phyloP scores from a whole-genome alignment of 2,329 filamentous ascomycete genomes.

The Fusarium nisikadoi region DNA sequence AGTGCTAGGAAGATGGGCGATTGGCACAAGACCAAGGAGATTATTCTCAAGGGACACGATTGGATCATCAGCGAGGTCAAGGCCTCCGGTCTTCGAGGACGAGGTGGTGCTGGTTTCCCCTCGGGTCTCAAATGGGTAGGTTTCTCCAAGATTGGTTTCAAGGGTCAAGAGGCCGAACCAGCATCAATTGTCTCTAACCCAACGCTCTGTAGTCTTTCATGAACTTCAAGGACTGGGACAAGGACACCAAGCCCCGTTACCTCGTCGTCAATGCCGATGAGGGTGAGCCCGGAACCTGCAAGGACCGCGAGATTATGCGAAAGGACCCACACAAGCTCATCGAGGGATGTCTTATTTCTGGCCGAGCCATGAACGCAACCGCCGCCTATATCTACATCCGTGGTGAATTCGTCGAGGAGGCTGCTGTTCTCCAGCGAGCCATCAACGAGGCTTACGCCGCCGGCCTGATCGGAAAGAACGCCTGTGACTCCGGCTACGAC shows the following conservation, averaged over 20 bases:
- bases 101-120: conserved; percentile 97
- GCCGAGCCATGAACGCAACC: conserved; percentile 97
- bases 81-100: conserved; percentile 91
- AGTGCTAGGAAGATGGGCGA: conserved; percentile 97
- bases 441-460: conserved; percentile 98
- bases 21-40: conserved; percentile 99
- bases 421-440: conserved; percentile 89
- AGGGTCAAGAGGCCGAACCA: conserved; percentile 30
- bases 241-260: conserved; percentile 95
- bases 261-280: conserved; percentile 98
- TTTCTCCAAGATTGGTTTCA: conserved; percentile 39
- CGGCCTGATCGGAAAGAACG: conserved; percentile 97
- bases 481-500: conserved; percentile 95
- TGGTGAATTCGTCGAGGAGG: conserved; percentile 97
- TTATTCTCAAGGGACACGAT: conserved; percentile 94
- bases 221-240: conserved; percentile 99
- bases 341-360: conserved; percentile 95
- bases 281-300: conserved; percentile 98
- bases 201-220: conserved; percentile 82
- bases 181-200: conserved; percentile 36
- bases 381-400: conserved; percentile 99
- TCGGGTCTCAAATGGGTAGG: conserved; percentile 98
- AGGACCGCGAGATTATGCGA: conserved; percentile 99
- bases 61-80: conserved; percentile 99
- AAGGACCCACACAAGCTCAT: conserved; percentile 99